A percentile compares a stretch with the other conserved stretches of the same genome.
phyloP scores from a whole-genome alignment of 192 early-diverging fungal species.

The Lobosporangium transversale region DNA sequence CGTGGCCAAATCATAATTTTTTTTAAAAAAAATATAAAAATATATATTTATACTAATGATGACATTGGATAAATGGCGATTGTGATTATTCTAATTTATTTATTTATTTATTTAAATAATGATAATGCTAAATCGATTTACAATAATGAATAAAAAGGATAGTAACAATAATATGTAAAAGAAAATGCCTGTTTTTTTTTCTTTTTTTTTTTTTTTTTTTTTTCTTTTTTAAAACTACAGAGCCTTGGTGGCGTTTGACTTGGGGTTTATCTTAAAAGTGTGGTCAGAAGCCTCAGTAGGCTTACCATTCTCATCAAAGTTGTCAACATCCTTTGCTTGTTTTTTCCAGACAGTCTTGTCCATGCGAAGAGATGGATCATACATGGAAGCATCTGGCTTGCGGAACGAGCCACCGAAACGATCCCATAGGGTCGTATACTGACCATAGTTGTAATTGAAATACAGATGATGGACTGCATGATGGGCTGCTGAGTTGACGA shows the following conservation, averaged over 20 bases:
- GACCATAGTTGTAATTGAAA: constrained; percentile 99
- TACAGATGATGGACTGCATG: constrained; percentile 98
- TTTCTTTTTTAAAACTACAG: too few relatives aligned
- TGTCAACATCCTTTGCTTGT: constrained; percentile 72
- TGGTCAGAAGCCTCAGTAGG: constrained; percentile 25
- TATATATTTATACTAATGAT: too few relatives aligned
- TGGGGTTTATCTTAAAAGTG: constrained; percentile 6
- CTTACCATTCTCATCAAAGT: constrained; percentile 58
- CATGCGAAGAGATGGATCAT: constrained; percentile 66
- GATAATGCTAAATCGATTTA: background rate
- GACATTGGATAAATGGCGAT: background rate
- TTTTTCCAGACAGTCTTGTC: constrained; percentile 70
- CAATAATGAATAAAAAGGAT: background rate
- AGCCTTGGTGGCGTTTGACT: constrained; percentile 7
- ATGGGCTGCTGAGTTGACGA: constrained; percentile 92
- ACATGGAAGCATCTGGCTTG: constrained; percentile 73
- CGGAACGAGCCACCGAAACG: constrained; percentile 75
- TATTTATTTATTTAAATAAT: background rate
- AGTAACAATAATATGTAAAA: background rate
- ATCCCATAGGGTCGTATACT: constrained; percentile 98
- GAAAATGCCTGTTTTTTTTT: background rate
- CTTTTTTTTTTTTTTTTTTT: too few relatives aligned
- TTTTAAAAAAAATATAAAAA: background rate
- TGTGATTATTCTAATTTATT: background rate
- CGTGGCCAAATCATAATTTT: constrained; percentile 20